Conservation (phyloP, 139 green algal species). For the Micromonas commoda region DNA sequence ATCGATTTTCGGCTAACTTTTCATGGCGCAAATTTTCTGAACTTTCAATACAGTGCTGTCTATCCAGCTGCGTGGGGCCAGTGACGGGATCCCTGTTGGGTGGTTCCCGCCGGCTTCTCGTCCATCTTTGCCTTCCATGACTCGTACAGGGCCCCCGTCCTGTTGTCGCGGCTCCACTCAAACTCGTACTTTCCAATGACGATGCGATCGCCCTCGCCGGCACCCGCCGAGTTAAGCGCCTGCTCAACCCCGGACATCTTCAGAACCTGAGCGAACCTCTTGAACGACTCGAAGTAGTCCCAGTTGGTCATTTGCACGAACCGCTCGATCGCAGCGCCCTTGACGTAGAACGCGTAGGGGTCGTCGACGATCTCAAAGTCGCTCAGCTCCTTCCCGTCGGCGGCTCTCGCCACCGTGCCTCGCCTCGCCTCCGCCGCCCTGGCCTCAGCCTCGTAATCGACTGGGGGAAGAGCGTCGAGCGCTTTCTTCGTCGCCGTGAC, state of each 20-base stretch:
- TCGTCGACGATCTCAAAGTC: slow-evolving; percentile 31
- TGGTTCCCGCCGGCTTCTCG: slow-evolving; percentile 1
- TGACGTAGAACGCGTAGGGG: slow-evolving; percentile 36
- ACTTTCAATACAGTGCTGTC: no score
- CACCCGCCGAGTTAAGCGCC: slow-evolving; percentile 31
- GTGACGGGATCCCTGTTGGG: background rate
- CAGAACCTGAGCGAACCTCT: slow-evolving; percentile 43
- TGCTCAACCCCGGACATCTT: slow-evolving; percentile 36
- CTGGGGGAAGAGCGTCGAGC: background rate
- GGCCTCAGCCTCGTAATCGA: slow-evolving; percentile 15
- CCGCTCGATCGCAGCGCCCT: slow-evolving; percentile 38
- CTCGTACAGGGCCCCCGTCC: slow-evolving; percentile 13
- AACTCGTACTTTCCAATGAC: slow-evolving; percentile 40
- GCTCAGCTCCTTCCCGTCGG: slow-evolving; percentile 7
- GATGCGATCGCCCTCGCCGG: slow-evolving; percentile 43
- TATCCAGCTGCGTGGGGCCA: slow-evolving; percentile 14
- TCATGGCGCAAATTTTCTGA: no score
- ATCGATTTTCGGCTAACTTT: no score
- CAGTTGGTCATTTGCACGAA: slow-evolving; percentile 55
- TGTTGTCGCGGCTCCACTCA: slow-evolving; percentile 23
- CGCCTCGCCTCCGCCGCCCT: background rate
- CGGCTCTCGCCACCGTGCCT: background rate
- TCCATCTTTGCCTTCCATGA: background rate
- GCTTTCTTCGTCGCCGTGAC: background rate
- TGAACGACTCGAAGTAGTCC: slow-evolving; percentile 48